phyloP scores from a whole-genome alignment of 208 protist species.

The Borovskyia barvae region DNA sequence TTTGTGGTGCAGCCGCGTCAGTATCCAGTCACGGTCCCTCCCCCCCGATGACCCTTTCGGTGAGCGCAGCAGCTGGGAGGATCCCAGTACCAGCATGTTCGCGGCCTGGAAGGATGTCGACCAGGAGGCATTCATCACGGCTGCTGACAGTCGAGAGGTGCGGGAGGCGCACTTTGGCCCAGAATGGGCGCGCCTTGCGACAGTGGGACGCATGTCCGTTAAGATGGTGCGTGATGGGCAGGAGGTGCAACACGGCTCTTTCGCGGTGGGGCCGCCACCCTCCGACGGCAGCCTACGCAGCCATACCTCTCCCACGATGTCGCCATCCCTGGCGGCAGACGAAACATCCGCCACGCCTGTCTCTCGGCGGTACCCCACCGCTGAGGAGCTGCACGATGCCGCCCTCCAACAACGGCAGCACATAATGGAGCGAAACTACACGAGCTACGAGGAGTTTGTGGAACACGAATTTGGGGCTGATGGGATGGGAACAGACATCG shows the following conservation, averaged over 20 bases:
- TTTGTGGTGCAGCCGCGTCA: constrained; percentile 11
- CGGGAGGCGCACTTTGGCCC: constrained; percentile 76
- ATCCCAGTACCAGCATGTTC: constrained; percentile 65
- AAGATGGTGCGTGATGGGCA: constrained; percentile 55
- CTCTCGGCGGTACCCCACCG: constrained; percentile 8
- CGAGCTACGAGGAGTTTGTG: constrained; percentile 68
- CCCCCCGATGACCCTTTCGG: constrained; percentile 73
- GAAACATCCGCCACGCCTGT: neutral
- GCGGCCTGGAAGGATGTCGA: constrained; percentile 69
- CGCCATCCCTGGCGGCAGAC: neutral
- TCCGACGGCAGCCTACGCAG: too few relatives aligned
- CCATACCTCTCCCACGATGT: too few relatives aligned
- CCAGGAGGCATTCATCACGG: constrained; percentile 61
- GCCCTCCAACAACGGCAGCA: constrained; percentile 39
- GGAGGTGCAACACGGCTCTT: neutral
- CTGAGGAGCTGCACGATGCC: constrained; percentile 50
- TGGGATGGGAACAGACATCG: constrained; percentile 13
- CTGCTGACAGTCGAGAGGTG: constrained; percentile 61
- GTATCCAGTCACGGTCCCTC: constrained; percentile 45
- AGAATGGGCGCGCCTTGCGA: constrained; percentile 72
- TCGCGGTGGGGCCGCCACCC: too few relatives aligned
- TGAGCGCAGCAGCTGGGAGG: constrained; percentile 58
- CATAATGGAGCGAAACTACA: constrained; percentile 60
- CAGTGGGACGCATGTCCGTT: constrained; percentile 58
- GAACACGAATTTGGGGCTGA: constrained; percentile 43